Evolutionary conservation across 2,329 filamentous ascomycete genomes (phyloP).

Genomic region (Thelonectria rubi): DNA sequence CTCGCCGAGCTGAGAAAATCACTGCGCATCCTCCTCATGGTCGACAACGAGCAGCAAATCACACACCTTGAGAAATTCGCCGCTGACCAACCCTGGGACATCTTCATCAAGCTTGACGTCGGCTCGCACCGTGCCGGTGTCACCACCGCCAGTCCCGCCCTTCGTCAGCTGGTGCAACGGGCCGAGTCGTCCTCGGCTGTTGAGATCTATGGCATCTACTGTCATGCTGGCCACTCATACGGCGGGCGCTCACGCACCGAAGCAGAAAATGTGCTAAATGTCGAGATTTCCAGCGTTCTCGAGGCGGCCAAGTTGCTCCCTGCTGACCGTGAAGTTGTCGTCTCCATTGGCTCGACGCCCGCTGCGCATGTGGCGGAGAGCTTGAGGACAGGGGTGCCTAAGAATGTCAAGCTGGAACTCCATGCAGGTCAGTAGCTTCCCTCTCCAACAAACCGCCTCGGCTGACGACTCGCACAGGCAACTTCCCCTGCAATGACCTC

Average conservation of each 20-base stretch:
- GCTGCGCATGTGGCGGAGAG: constrained; percentile 48
- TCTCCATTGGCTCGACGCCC: constrained; percentile 49
- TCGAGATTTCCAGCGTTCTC: constrained; percentile 46
- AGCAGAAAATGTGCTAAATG: constrained; percentile 43
- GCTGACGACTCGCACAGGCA: constrained; percentile 32
- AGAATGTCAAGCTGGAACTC: constrained; percentile 47
- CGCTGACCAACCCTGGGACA: constrained; percentile 42
- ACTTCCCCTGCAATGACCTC: constrained; percentile 51
- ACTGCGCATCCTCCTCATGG: constrained; percentile 48
- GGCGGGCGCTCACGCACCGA: constrained; percentile 43
- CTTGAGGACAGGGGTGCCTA: constrained; percentile 43
- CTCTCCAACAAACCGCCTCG: no score
- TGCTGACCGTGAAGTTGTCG: constrained; percentile 38
- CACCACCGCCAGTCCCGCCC: constrained; percentile 36
- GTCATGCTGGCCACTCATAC: constrained; percentile 51
- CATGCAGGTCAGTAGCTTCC: constrained; percentile 43
- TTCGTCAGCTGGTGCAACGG: constrained; percentile 41
- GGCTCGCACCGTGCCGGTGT: constrained; percentile 49
- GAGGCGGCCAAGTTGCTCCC: constrained; percentile 44
- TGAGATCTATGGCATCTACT: constrained; percentile 50
- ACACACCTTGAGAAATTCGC: constrained; percentile 40
- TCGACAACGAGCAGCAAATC: constrained; percentile 50
- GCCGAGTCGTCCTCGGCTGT: constrained; percentile 43
- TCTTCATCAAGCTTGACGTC: constrained; percentile 51
- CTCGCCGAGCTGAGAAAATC: constrained; percentile 43